phyloP scores from a whole-genome alignment of 352 stramenopile species.

The Phytophthora kernoviae region DNA sequence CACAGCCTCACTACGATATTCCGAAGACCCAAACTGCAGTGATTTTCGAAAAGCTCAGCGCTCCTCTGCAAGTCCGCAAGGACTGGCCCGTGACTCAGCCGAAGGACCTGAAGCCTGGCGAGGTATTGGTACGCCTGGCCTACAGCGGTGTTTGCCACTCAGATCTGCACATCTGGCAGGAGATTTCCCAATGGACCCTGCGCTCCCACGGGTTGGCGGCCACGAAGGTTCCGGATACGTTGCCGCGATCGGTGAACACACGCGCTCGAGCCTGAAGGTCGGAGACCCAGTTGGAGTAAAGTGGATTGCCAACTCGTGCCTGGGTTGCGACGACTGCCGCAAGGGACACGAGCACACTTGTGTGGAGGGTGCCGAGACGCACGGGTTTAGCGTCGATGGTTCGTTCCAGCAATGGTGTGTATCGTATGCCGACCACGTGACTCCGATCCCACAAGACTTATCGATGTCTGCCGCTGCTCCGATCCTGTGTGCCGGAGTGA shows the following conservation, averaged over 20 bases:
- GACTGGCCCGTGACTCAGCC: conserved; percentile 52
- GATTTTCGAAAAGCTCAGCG: conserved; percentile 47
- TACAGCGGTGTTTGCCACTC: conserved; percentile 57
- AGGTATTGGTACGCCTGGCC: conserved; percentile 55
- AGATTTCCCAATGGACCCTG: conserved; percentile 31
- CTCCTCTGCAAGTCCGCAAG: conserved; percentile 43
- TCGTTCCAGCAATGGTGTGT: conserved; percentile 68
- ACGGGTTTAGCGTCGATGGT: conserved; percentile 36
- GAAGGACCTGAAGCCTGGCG: conserved; percentile 41
- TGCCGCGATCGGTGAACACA: conserved; percentile 52
- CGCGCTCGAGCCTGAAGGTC: conserved; percentile 40
- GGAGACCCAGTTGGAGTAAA: conserved; percentile 55
- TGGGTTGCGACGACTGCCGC: conserved; percentile 51
- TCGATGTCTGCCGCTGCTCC: conserved; percentile 48
- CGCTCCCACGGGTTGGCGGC: conserved; percentile 50
- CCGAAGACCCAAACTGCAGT: conserved; percentile 53
- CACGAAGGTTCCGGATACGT: conserved; percentile 63
- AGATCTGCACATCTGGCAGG: conserved; percentile 50
- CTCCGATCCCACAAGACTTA: conserved; percentile 62
- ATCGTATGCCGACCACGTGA: conserved; percentile 73
- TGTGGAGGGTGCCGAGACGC: conserved; percentile 15
- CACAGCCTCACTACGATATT: conserved; percentile 46
- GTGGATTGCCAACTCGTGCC: conserved; percentile 48
- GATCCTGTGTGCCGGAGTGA: conserved; percentile 87
- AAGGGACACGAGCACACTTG: conserved; percentile 50